Conservation (phyloP, 2,329 filamentous ascomycete species). For the Chaetomiaceae sp. region DNA sequence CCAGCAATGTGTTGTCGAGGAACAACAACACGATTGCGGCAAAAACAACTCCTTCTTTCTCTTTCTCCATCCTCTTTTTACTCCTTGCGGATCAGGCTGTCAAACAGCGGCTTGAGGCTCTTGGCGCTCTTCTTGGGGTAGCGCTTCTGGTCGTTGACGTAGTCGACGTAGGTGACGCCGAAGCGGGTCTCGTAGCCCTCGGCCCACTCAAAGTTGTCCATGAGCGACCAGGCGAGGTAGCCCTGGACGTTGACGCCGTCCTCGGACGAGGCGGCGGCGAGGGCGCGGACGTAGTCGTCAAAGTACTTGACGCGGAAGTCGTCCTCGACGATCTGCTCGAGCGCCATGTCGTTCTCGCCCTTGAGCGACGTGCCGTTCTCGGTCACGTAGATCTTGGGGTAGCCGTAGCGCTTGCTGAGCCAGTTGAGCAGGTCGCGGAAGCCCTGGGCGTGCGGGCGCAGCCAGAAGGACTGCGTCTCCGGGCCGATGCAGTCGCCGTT, state of each 20-base stretch:
- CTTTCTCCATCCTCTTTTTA: no score
- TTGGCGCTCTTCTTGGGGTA: constrained; percentile 80
- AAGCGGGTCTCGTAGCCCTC: constrained; percentile 85
- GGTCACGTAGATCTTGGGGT: constrained; percentile 78
- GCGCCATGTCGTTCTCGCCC: constrained; percentile 70
- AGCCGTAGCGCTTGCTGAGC: constrained; percentile 70
- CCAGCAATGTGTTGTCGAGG: neutral
- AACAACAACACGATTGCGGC: neutral
- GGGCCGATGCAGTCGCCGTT: constrained; percentile 68
- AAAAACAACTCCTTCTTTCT: neutral
- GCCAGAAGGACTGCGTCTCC: constrained; percentile 78
- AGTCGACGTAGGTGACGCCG: constrained; percentile 80
- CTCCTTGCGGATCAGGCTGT: constrained; percentile 62
- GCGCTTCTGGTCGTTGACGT: constrained; percentile 71
- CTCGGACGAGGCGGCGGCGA: constrained; percentile 64
- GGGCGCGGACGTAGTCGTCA: constrained; percentile 67
- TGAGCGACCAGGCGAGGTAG: constrained; percentile 78
- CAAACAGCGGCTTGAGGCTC: constrained; percentile 66
- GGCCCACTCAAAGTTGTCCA: constrained; percentile 93
- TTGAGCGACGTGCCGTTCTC: constrained; percentile 85
- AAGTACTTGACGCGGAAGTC: constrained; percentile 80
- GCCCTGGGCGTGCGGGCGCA: constrained; percentile 68
- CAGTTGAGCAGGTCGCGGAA: constrained; percentile 74
- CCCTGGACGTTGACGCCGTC: constrained; percentile 75
- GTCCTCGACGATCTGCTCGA: constrained; percentile 70